A percentile compares a stretch with the other conserved stretches of the same genome.
Conservation (phyloP, 1,139 yeast species). For the Geotrichum bryndzae region DNA sequence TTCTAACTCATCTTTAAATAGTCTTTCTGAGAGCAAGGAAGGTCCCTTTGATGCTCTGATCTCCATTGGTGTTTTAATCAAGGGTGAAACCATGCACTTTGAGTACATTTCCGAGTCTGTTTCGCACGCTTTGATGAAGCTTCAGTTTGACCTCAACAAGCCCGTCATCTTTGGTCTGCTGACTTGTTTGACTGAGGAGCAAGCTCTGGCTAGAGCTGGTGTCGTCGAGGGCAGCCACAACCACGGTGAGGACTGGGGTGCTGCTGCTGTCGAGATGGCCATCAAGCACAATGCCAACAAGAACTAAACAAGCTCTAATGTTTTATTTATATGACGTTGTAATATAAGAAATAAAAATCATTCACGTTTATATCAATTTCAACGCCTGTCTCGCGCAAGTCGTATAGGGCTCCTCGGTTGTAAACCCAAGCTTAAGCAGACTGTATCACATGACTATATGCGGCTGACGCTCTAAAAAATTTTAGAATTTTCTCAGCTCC, state of each 20-base stretch:
- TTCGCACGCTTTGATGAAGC: slow-evolving; percentile 75
- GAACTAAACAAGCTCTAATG: neutral
- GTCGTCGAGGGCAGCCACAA: slow-evolving; percentile 70
- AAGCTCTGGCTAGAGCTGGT: slow-evolving; percentile 94
- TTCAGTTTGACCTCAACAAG: slow-evolving; percentile 61
- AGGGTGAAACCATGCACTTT: slow-evolving; percentile 97
- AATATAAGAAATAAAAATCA: too few relatives aligned
- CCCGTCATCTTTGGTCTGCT: slow-evolving; percentile 92
- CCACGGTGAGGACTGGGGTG: slow-evolving; percentile 98
- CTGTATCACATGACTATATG: neutral
- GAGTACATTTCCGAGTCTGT: slow-evolving; percentile 93
- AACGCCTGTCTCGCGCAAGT: too few relatives aligned
- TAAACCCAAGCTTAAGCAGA: neutral
- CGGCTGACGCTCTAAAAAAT: neutral
- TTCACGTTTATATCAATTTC: too few relatives aligned
- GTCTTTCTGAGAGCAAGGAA: slow-evolving; percentile 40
- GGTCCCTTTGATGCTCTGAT: slow-evolving; percentile 75
- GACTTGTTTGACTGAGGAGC: slow-evolving; percentile 90
- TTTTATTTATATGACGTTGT: too few relatives aligned
- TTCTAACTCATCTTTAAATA: neutral
- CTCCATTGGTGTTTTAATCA: slow-evolving; percentile 90
- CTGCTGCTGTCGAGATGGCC: slow-evolving; percentile 96
- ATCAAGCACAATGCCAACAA: slow-evolving; percentile 13
- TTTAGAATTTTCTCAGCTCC: neutral
- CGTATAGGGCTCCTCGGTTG: neutral